Evolutionary conservation across 768 basidiomycete genomes (phyloP).

Genomic region (Tulasnella sp.): DNA sequence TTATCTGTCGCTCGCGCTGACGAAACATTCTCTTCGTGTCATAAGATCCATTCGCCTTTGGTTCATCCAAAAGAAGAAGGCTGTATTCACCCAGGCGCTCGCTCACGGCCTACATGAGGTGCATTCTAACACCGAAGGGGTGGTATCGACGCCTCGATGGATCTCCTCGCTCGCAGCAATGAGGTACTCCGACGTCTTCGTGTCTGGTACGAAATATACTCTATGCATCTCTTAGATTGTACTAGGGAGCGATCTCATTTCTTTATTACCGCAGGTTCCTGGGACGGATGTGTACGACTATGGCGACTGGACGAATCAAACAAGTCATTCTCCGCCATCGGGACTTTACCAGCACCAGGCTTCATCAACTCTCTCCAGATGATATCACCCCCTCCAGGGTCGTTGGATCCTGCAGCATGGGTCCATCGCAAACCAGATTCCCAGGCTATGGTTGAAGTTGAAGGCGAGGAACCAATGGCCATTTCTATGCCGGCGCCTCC

Average conservation of each 20-base stretch:
- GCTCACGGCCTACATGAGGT: slow-evolving; percentile 79
- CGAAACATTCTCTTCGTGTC: not conserved
- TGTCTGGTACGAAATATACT: too few relatives aligned
- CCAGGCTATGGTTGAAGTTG: too few relatives aligned
- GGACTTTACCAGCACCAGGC: slow-evolving; percentile 56
- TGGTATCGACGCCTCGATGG: slow-evolving; percentile 76
- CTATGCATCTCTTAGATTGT: too few relatives aligned
- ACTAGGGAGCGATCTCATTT: not conserved
- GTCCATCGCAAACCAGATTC: slow-evolving; percentile 18
- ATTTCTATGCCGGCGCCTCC: too few relatives aligned
- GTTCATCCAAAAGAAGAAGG: slow-evolving; percentile 90
- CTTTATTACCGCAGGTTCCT: slow-evolving; percentile 57
- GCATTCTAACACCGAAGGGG: slow-evolving; percentile 60
- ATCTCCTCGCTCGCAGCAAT: slow-evolving; percentile 75
- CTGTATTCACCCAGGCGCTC: slow-evolving; percentile 72
- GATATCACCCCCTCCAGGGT: slow-evolving; percentile 39
- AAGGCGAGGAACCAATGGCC: too few relatives aligned
- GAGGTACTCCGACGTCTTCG: slow-evolving; percentile 84
- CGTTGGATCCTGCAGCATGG: slow-evolving; percentile 38
- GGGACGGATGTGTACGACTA: slow-evolving; percentile 80
- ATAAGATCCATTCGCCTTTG: slow-evolving; percentile 83
- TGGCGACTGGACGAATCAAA: slow-evolving; percentile 82
- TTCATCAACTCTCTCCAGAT: slow-evolving; percentile 88
- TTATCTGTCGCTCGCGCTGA: not conserved
- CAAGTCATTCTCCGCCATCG: slow-evolving; percentile 61